Conservation (phyloP, 1,284 basidiomycete genomes). For the Volvariella volvacea region DNA sequence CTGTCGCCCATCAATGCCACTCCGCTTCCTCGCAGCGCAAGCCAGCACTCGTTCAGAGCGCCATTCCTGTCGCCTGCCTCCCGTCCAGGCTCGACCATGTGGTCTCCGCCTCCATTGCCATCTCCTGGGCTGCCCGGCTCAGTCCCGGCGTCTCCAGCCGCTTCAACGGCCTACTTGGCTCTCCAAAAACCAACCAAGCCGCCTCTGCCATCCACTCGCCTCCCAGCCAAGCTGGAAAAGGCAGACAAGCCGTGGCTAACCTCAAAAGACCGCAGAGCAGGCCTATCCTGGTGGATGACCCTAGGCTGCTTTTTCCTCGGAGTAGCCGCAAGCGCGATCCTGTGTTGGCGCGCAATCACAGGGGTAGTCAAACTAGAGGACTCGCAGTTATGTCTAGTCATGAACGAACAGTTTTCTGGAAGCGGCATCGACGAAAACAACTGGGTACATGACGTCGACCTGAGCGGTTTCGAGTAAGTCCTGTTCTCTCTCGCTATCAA, state of each 20-base stretch:
- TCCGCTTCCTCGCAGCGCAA: slow-evolving; percentile 27
- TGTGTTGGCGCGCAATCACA: slow-evolving; percentile 32
- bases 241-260: slow-evolving; percentile 50
- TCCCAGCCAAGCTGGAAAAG: slow-evolving; percentile 28
- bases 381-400: slow-evolving; percentile 52
- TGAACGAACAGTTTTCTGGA: slow-evolving; percentile 63
- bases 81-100: slow-evolving; percentile 49
- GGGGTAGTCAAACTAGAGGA: slow-evolving; percentile 28
- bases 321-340: slow-evolving; percentile 30
- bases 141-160: slow-evolving; percentile 21
- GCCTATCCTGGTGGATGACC: slow-evolving; percentile 38
- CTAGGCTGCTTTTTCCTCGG: slow-evolving; percentile 35
- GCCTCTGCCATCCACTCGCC: slow-evolving; percentile 37
- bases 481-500: not conserved
- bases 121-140: slow-evolving; percentile 7
- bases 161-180: slow-evolving; percentile 25
- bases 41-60: slow-evolving; percentile 48
- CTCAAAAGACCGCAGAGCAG: slow-evolving; percentile 24
- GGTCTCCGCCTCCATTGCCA: slow-evolving; percentile 47
- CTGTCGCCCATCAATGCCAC: slow-evolving; percentile 5
- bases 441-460: slow-evolving; percentile 60
- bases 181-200: slow-evolving; percentile 30
- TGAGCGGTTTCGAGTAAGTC: slow-evolving; percentile 67
- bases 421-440: slow-evolving; percentile 28
- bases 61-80: slow-evolving; percentile 65